A percentile compares a stretch with the other conserved stretches of the same genome.
Evolutionary conservation across 306 rosid genomes (phyloP).

Genomic region (Adenanthera pavonina): DNA sequence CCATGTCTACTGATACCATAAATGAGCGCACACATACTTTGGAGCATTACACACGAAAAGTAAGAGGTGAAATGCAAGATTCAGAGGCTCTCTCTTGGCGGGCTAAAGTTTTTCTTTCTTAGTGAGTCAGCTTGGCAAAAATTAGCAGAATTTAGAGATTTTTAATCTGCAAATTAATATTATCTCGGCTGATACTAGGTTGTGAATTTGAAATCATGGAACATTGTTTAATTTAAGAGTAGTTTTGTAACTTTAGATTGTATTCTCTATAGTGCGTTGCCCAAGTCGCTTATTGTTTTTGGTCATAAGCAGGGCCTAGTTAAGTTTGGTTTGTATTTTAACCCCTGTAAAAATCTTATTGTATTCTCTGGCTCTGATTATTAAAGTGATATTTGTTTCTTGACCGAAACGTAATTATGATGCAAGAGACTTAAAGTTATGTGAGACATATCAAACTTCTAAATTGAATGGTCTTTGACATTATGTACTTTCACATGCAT

Average conservation of each 20-base stretch:
- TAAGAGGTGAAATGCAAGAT: constrained; percentile 58
- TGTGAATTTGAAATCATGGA: neutral
- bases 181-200: neutral
- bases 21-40: constrained; percentile 73
- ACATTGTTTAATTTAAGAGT: neutral
- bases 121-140: constrained; percentile 18
- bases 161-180: neutral
- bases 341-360: neutral
- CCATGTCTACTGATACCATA: constrained; percentile 62
- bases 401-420: too few species aligned
- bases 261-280: neutral
- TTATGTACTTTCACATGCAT: too few species aligned
- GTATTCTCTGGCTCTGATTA: neutral
- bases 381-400: neutral
- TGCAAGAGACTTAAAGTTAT: too few species aligned
- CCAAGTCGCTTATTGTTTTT: neutral
- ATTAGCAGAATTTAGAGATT: neutral
- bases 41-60: constrained; percentile 65
- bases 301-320: neutral
- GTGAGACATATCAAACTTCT: too few species aligned
- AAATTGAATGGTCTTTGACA: too few species aligned
- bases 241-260: neutral
- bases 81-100: constrained; percentile 86
- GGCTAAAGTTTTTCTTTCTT: constrained; percentile 56
- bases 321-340: neutral